Evolutionary conservation across 1,284 basidiomycete species (phyloP).

Genomic region (Ustilago vetiveriae): DNA sequence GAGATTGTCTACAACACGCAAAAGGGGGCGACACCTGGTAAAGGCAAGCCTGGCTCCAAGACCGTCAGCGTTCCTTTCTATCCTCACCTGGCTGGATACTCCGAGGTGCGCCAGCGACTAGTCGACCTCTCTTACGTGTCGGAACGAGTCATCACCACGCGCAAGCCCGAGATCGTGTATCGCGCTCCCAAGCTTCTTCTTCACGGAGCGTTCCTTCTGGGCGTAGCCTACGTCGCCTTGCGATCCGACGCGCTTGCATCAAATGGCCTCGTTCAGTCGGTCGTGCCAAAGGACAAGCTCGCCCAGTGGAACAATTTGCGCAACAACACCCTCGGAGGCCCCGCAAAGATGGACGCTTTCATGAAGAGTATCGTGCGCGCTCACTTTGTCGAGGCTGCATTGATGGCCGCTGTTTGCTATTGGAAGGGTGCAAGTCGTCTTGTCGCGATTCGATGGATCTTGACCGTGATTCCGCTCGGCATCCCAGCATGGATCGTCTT

Average conservation of each 20-base stretch:
- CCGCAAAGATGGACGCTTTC: conserved; percentile 33
- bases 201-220: neutral
- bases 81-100: conserved; percentile 36
- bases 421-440: conserved; percentile 31
- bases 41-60: conserved; percentile 17
- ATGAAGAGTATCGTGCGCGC: conserved; percentile 24
- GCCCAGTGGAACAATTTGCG: conserved; percentile 39
- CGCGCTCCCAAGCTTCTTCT: conserved; percentile 31
- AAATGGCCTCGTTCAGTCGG: conserved; percentile 18
- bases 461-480: conserved; percentile 34
- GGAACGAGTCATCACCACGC: conserved; percentile 36
- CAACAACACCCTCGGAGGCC: conserved; percentile 31
- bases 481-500: conserved; percentile 53
- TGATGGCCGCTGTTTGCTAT: conserved; percentile 34
- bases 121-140: conserved; percentile 34
- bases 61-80: conserved; percentile 39
- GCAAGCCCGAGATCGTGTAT: conserved; percentile 45
- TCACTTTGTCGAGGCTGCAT: conserved; percentile 24
- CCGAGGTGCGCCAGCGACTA: conserved; percentile 34
- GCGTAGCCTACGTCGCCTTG: conserved; percentile 22
- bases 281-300: conserved; percentile 17
- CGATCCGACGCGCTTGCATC: conserved; percentile 37
- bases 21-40: conserved; percentile 12
- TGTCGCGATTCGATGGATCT: conserved; percentile 33
- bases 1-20: conserved; percentile 37